Percentiles rank a stretch among this genome's conserved stretches.
Evolutionary conservation across 83 land plant species (phyloP).

Genomic region (Thuja plicata): DNA sequence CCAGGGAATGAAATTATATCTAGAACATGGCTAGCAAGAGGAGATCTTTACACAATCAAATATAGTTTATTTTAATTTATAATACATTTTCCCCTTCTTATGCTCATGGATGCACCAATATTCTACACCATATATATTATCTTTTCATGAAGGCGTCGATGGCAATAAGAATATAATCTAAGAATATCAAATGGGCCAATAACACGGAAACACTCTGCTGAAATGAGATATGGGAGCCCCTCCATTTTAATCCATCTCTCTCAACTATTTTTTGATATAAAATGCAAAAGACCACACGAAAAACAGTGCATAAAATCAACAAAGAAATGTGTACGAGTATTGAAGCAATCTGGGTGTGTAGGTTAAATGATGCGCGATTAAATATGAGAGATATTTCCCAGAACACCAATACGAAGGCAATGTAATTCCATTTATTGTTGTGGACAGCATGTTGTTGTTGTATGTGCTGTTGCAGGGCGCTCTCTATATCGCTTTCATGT

Average conservation of each 20-base stretch:
- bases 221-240: not conserved
- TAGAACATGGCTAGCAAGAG: no score
- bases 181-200: not conserved
- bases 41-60: no score
- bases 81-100: no score
- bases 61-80: no score
- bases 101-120: no score
- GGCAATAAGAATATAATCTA: not conserved
- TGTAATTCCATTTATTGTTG: not conserved
- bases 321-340: not conserved
- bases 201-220: not conserved
- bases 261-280: not conserved
- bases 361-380: not conserved
- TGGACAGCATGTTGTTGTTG: not conserved
- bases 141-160: no score
- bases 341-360: not conserved
- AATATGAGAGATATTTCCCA: not conserved
- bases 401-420: not conserved
- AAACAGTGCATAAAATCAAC: not conserved
- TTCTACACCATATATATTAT: no score
- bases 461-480: not conserved
- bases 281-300: not conserved
- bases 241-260: not conserved
- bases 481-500: not conserved
- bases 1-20: no score